Evolutionary conservation across 805 yeast species (phyloP).

Genomic region (Metschnikowia lunata): DNA sequence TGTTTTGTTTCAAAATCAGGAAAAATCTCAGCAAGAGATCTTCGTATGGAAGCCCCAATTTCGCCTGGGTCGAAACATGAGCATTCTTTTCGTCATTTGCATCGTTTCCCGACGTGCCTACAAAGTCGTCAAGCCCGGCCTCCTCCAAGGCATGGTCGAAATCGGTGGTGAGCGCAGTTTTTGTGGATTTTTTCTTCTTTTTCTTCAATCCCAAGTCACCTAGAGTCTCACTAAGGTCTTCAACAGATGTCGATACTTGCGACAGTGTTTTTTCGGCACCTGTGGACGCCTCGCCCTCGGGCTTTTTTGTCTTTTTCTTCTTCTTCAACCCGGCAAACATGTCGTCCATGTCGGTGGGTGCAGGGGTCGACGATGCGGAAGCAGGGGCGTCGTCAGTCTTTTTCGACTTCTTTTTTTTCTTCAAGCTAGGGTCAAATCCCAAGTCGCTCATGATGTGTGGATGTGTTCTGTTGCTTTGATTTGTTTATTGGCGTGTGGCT

Average conservation of each 20-base stretch:
- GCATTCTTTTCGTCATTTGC: conserved; percentile 21
- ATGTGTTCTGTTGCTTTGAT: too few relatives aligned
- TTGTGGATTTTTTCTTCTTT: conserved; percentile 60
- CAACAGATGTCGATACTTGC: conserved; percentile 23
- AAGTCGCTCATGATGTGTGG: conserved; percentile 39
- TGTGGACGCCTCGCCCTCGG: conserved; percentile 8
- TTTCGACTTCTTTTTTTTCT: conserved; percentile 81
- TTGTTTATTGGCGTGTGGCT: too few relatives aligned
- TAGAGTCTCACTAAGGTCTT: conserved; percentile 33
- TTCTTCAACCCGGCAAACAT: conserved; percentile 69
- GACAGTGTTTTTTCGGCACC: conserved; percentile 13
- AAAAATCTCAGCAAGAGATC: conserved; percentile 81
- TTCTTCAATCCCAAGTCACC: conserved; percentile 54
- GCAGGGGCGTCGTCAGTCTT: conserved; percentile 37
- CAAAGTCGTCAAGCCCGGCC: conserved; percentile 71
- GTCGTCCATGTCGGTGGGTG: conserved; percentile 43
- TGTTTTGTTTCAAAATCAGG: conserved; percentile 78
- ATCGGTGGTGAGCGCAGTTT: conserved; percentile 59
- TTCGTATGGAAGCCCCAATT: conserved; percentile 66
- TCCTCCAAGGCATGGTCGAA: conserved; percentile 86
- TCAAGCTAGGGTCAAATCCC: conserved; percentile 72
- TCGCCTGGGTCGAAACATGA: conserved; percentile 25
- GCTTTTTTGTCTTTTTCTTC: conserved; percentile 43
- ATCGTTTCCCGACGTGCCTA: conserved; percentile 18
- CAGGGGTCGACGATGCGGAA: conserved; percentile 25